These are phyloP conservation scores for Phytophthora parvispora DNA, from an alignment of 352 stramenopile species.

Conservation along the genomic window DNA sequence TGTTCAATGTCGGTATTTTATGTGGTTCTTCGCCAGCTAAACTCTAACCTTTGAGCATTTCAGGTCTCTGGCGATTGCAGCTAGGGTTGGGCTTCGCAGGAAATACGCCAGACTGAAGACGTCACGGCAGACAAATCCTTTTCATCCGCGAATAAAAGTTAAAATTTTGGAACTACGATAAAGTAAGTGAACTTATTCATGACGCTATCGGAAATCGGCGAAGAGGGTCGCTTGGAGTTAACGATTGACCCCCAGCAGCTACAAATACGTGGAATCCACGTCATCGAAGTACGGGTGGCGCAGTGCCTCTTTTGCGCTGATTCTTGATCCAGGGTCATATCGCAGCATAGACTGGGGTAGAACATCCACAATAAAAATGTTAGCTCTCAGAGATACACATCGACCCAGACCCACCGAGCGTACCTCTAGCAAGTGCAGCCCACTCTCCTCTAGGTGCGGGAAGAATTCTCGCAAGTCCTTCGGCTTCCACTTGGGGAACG, in stretches of 20 bases:
- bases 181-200: slow-evolving; percentile 34
- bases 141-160: not conserved
- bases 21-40: no score
- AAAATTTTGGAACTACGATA: slow-evolving; percentile 17
- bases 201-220: no score
- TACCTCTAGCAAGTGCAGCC: slow-evolving; percentile 76
- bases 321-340: slow-evolving; percentile 76
- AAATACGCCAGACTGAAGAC: not conserved
- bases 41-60: no score
- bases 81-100: slow-evolving; percentile 1
- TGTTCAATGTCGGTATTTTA: not conserved
- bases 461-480: slow-evolving; percentile 78
- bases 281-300: slow-evolving; percentile 90
- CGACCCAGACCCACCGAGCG: not conserved
- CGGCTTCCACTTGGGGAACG: slow-evolving; percentile 98
- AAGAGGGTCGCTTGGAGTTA: no score
- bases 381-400: slow-evolving; percentile 2
- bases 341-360: slow-evolving; percentile 66
- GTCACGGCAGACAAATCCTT: slow-evolving; percentile 2
- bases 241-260: no score
- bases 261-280: slow-evolving; percentile 79
- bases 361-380: not conserved
- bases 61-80: not conserved
- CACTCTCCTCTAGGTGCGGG: slow-evolving; percentile 64
- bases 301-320: slow-evolving; percentile 86